Evolutionary conservation across 2,329 filamentous ascomycete genomes (phyloP), one percentile per base, ranked within the genome.

Genomic region (Gnomoniopsis smithogilvyi): DNA sequence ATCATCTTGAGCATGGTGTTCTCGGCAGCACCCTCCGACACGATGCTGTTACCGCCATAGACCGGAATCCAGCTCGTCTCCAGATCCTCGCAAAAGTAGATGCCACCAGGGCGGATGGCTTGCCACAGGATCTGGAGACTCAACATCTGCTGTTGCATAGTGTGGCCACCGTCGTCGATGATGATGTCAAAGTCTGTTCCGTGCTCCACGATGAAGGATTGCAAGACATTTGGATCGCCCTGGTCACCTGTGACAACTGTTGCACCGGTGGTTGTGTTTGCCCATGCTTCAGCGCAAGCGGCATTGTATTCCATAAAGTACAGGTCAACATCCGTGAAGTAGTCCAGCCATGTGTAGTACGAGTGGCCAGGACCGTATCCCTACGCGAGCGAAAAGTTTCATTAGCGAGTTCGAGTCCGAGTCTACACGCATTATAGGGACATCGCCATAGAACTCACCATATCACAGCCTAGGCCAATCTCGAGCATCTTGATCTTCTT

Each of bases 291-390:
- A 15, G 34, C 34, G 34, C 34, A 38, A 15, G 34, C 34, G 34
- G 73, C 73, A 0, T 69, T 63, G 47, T 72, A 64, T 15, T 76
- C 72, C 10, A 77, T 67, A 21, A 38, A 38, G 34, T 38, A 38
- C 10, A 38, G 34, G 15, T 38, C 34, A 10, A 38, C 15, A 15
- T 70, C 54, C 1, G 73, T 67, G 45, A 77, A 71, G 58, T 72
- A 76, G 26, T 75, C 73, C 3, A 74, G 68, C 73, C 73, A 76
- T 21, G 73, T 74, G 62, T 73, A 68, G 60, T 75, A 77, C 6
- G 70, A 74, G 12, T 69, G 69, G 2, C 73, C 74, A 0, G 74
- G 73, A 10, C 72, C 73, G 34, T 75, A 73, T 10, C 8, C 10
- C 34, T 38, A 38, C 15, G 8, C 10, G 8, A 15, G 34, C 8